phyloP scores from a whole-genome alignment of 805 yeast species.

The Lachancea kluyveri region DNA sequence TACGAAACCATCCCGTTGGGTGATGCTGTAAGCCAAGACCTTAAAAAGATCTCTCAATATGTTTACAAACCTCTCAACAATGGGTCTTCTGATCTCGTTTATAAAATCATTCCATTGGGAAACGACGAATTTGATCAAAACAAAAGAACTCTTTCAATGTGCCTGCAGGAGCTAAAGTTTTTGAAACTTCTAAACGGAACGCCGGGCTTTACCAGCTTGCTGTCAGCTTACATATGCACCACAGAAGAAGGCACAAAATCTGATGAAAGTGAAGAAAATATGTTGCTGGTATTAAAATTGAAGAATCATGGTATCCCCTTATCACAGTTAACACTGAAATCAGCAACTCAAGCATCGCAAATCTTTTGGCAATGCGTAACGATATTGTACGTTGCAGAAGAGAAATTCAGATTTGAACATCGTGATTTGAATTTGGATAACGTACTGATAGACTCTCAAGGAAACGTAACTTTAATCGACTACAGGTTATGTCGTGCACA shows the following conservation, averaged over 20 bases:
- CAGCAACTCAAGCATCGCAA: slow-evolving; percentile 24
- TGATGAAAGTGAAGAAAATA: slow-evolving; percentile 6
- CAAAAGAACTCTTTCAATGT: slow-evolving; percentile 14
- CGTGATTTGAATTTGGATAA: slow-evolving; percentile 67
- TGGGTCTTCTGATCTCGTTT: slow-evolving; percentile 6
- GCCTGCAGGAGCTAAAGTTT: slow-evolving; percentile 24
- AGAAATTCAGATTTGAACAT: slow-evolving; percentile 54
- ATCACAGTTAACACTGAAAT: slow-evolving; percentile 7
- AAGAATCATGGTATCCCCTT: slow-evolving; percentile 27
- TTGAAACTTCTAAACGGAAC: slow-evolving; percentile 21
- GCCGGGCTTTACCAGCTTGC: slow-evolving; percentile 24
- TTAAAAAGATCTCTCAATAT: slow-evolving; percentile 3
- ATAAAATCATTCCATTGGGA: slow-evolving; percentile 9
- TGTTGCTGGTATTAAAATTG: slow-evolving; percentile 18
- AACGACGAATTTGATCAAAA: slow-evolving; percentile 10
- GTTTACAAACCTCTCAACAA: too few species aligned
- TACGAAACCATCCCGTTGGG: slow-evolving; percentile 2
- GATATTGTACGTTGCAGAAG: slow-evolving; percentile 48
- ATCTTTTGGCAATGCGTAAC: slow-evolving; percentile 51
- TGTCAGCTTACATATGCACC: too few species aligned
- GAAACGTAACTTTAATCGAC: slow-evolving; percentile 49
- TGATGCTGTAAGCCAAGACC: background rate
- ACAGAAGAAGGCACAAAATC: slow-evolving; percentile 16
- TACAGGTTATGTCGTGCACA: slow-evolving; percentile 51
- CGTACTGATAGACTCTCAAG: slow-evolving; percentile 38